phyloP scores from a whole-genome alignment of 1,284 basidiomycete species.

The Peniophora sp. region DNA sequence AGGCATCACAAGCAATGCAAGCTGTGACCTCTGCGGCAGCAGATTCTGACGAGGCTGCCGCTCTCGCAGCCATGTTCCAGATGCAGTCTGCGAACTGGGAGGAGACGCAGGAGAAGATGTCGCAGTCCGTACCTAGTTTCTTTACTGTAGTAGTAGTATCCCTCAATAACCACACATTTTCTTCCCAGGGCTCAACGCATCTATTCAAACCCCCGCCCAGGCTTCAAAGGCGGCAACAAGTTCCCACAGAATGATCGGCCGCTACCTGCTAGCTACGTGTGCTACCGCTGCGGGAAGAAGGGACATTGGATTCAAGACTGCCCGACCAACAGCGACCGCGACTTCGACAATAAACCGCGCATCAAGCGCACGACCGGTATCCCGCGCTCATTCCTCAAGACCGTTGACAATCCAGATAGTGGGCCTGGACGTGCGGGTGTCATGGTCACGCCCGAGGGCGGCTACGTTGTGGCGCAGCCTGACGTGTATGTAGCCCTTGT shows the following conservation, averaged over 20 bases:
- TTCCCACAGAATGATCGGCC: constrained; percentile 57
- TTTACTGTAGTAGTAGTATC: constrained; percentile 1
- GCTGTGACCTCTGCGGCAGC: constrained; percentile 25
- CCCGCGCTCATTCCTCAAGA: constrained; percentile 94
- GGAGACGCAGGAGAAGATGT: constrained; percentile 96
- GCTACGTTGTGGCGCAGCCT: constrained; percentile 91
- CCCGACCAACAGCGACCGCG: constrained; percentile 93
- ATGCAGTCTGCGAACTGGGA: constrained; percentile 89
- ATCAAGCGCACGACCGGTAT: constrained; percentile 98
- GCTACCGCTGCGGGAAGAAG: constrained; percentile 97
- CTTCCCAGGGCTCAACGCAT: constrained; percentile 64
- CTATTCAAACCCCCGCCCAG: constrained; percentile 53
- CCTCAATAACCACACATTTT: constrained; percentile 7
- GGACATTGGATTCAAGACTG: constrained; percentile 99
- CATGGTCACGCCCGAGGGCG: constrained; percentile 96
- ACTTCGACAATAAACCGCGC: constrained; percentile 89
- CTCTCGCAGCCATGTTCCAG: constrained; percentile 96
- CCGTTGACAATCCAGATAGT: constrained; percentile 81
- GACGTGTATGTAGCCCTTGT: constrained; percentile 63
- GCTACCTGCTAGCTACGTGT: constrained; percentile 94
- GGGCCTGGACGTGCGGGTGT: constrained; percentile 72
- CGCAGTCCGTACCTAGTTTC: constrained; percentile 68
- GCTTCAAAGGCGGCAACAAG: constrained; percentile 51
- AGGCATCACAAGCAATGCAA: background rate
- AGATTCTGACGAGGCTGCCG: constrained; percentile 72